phyloP scores from a whole-genome alignment of 2,329 filamentous ascomycete species.

The Byssothecium circinans region DNA sequence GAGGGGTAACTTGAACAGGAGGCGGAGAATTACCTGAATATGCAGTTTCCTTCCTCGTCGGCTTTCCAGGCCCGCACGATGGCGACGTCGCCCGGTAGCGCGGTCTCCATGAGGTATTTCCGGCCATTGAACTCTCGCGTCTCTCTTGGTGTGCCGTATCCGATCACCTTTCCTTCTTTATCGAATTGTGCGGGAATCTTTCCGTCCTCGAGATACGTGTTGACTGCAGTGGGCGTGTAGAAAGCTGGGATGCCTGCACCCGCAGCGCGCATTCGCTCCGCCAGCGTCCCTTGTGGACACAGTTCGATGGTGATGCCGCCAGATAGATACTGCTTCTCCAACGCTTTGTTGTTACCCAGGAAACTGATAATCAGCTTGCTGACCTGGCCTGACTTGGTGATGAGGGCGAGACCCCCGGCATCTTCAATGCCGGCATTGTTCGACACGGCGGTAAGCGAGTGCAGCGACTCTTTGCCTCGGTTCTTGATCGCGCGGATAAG shows the following conservation, averaged over 20 bases:
- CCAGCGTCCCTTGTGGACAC: constrained; percentile 74
- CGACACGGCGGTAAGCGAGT: constrained; percentile 69
- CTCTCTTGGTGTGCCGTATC: constrained; percentile 68
- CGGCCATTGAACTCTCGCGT: constrained; percentile 71
- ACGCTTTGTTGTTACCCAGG: constrained; percentile 73
- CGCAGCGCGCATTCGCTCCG: constrained; percentile 70
- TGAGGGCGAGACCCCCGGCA: constrained; percentile 64
- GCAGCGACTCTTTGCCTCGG: constrained; percentile 33
- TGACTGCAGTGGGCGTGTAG: constrained; percentile 71
- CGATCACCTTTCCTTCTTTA: constrained; percentile 60
- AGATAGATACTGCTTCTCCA: constrained; percentile 73
- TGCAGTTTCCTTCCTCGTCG: constrained; percentile 74
- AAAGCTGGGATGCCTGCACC: constrained; percentile 80
- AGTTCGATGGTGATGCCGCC: constrained; percentile 75
- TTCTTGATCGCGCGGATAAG: constrained; percentile 41
- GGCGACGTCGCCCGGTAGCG: constrained; percentile 73
- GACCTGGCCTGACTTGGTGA: constrained; percentile 71
- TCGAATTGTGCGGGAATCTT: constrained; percentile 67
- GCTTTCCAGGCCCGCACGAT: constrained; percentile 76
- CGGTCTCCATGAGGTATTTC: constrained; percentile 76
- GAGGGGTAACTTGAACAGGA: background rate
- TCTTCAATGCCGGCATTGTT: constrained; percentile 77
- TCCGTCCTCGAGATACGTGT: constrained; percentile 67
- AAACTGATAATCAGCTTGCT: constrained; percentile 75
- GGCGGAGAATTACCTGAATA: constrained; percentile 55